These are phyloP conservation scores for Colletotrichum camelliae DNA, from an alignment of 2,329 filamentous ascomycete genomes.

Conservation along the genomic window DNA sequence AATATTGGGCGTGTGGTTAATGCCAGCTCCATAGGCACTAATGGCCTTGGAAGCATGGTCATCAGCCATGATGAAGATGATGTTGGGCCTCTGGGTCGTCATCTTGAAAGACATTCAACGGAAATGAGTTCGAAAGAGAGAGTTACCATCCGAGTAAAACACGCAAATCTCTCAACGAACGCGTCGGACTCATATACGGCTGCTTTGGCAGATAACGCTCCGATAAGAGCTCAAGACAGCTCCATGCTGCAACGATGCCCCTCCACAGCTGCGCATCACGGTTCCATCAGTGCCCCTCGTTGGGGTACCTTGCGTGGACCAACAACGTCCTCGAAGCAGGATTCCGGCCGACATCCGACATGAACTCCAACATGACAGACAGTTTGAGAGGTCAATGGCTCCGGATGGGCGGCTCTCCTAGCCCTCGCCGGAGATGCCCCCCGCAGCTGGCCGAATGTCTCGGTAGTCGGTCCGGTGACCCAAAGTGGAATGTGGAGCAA, in stretches of 20 bases:
- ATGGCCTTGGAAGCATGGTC: constrained; percentile 59
- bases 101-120: background rate
- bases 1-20: constrained; percentile 57
- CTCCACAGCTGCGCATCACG: background rate
- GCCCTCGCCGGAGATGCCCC: background rate
- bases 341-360: background rate
- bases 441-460: background rate
- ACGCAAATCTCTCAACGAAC: background rate
- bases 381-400: background rate
- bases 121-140: background rate
- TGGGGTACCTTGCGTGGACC: background rate
- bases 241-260: background rate
- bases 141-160: background rate
- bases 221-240: background rate
- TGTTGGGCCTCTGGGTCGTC: constrained; percentile 30
- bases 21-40: constrained; percentile 52
- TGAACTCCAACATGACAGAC: background rate
- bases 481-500: background rate
- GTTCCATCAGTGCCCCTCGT: background rate
- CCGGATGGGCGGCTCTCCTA: background rate
- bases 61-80: constrained; percentile 59
- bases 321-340: background rate
- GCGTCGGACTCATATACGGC: background rate
- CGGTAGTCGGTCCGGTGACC: constrained; percentile 15
- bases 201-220: background rate